Conservation (phyloP, 2,329 filamentous ascomycete species). For the Alternaria sp. region DNA sequence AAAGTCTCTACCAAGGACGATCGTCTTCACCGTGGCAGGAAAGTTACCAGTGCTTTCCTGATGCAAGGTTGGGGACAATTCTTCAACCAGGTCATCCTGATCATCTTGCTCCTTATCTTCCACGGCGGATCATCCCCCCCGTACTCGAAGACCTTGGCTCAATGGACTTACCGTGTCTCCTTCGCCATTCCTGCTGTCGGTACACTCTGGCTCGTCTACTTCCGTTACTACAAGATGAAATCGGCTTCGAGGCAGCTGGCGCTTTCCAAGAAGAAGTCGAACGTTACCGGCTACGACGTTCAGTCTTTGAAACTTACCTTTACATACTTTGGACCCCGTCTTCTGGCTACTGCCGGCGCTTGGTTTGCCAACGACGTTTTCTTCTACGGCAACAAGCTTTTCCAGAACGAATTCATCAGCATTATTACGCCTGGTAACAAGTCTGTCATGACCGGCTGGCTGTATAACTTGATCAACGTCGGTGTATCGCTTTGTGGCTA, state of each 20-base stretch:
- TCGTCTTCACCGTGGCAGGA: conserved; percentile 92
- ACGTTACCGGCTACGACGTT: conserved; percentile 93
- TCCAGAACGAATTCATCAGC: conserved; percentile 88
- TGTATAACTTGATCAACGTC: conserved; percentile 92
- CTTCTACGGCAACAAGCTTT: conserved; percentile 99
- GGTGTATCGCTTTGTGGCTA: conserved; percentile 86
- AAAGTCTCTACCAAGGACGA: conserved; percentile 91
- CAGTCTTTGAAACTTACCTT: conserved; percentile 80
- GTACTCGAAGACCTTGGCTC: conserved; percentile 78
- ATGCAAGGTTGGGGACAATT: conserved; percentile 99
- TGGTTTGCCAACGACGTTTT: conserved; percentile 99
- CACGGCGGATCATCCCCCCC: conserved; percentile 78
- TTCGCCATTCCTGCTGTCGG: conserved; percentile 91
- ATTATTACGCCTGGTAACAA: conserved; percentile 74
- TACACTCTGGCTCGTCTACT: conserved; percentile 94
- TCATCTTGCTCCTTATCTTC: conserved; percentile 86
- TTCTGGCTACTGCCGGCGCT: conserved; percentile 83
- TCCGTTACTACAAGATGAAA: conserved; percentile 94
- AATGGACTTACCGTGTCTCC: conserved; percentile 91
- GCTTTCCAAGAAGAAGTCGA: conserved; percentile 81
- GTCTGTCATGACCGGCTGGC: conserved; percentile 85
- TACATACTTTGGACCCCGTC: conserved; percentile 82
- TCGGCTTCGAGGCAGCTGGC: conserved; percentile 83
- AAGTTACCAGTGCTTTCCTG: conserved; percentile 93
- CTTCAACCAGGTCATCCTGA: conserved; percentile 89